Base-by-base conservation (phyloP, 2,329 filamentous ascomycete genomes). In the Cytospora leucostoma region DNA sequence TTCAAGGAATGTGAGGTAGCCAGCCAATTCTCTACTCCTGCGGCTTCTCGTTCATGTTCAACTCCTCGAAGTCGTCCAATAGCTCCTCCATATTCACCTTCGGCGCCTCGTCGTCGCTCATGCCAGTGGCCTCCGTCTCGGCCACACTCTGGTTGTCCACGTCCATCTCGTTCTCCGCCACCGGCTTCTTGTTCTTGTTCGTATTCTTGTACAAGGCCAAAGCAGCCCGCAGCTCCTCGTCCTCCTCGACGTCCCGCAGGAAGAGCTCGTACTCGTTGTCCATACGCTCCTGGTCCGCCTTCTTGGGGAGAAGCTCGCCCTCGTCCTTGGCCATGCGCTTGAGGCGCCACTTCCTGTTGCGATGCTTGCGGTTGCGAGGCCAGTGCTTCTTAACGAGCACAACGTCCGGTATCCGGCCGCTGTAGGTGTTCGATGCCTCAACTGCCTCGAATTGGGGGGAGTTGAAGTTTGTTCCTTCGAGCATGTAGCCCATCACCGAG, bases 361-460 rank as follows among this genome's bases (percentile, higher is more conserved):
- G 89, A 74, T 87, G 84, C 85, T 94, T 96, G 81, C 90, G 88
- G 78, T 90, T 90, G 70, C 91, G 87, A 65, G 90, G 87, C 78
- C 96, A 99, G 83, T 92, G 88, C 78, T 99, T 99, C 92, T 96
- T 98, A 75, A 99, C 92, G 4, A 99, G 84, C 7, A 99, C 79
- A 0, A 98, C 95, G 71, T 99, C 95, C 0, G 95, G 95, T 62
- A 99, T 91, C 4, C 84, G 87, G 3, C 88, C 89, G 3, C 86
- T 81, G 77, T 96, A 94, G 57, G 88, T 87, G 74, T 87, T 87
- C 59, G 88, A 92, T 57, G 84, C 78, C 76, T 97, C 93, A 38
- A 97, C 84, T 60, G 88, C 90, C 70, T 97, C 93, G 69, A 90
- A 93, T 69, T 96, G 85, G 11, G 84, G 81, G 73, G 93, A 95